Evolutionary conservation across 2,329 filamentous ascomycete genomes (phyloP), one percentile per base, ranked within the genome.

Genomic region (Aspergillus sclerotialis): DNA sequence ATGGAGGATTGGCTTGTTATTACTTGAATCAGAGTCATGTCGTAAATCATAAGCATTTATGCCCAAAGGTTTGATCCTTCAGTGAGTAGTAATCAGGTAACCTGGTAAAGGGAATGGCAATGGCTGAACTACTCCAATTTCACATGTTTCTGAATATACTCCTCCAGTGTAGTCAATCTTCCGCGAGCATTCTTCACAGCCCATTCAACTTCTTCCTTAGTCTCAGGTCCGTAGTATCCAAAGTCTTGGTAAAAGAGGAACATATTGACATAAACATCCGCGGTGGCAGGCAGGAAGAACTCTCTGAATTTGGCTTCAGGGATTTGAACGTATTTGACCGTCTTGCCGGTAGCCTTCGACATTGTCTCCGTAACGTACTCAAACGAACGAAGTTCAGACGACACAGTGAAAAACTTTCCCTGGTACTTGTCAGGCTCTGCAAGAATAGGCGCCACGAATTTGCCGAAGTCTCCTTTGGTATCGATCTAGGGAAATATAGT

Each of bases 181-280:
- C 33, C 37, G 11, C 25, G 25, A 6, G 30, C 29, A 25, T 39
- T 23, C 16, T 19, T 19, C n/a, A n/a, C 26, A 4, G 28, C 19
- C 30, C 18, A 32, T 15, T 11, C 9, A 0, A 39, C 33, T 30
- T 36, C 26, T 26, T 33, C 30, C 33, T 23, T 25, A 8, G 33
- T 36, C 3, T 18, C 26, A 2, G 26, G 24, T 1, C 37, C 37
- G 16, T 29, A 39, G 19, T 39, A 39, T 4, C 37, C 37, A 33
- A 15, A 33, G 9, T 33, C 30, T 11, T 32, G 18, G 11, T 35
- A 29, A 15, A 16, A 32, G 23, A 13, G 25, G 12, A 36, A 24
- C 37, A 36, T 36, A 23, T 36, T 29, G 8, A 21, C 30, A 32
- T 36, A 32, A 12, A 25, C 12, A 9, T 29, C 25, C 15, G 15